Percentiles rank a stretch among this genome's conserved stretches.
phyloP scores from a whole-genome alignment of 768 basidiomycete species.

The Podaxis sp. region DNA sequence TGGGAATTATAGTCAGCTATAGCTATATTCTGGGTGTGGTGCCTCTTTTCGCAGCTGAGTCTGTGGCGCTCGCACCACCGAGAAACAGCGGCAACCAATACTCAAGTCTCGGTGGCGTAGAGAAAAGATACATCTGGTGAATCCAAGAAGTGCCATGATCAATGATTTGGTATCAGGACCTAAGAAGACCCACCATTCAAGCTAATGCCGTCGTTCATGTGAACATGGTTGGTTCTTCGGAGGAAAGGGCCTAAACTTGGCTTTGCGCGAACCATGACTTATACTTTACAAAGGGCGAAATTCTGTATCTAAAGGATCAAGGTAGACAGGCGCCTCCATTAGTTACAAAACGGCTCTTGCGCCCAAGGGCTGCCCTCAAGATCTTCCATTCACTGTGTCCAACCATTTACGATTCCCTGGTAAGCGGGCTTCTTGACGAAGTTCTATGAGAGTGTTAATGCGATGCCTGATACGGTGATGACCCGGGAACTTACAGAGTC shows the following conservation, averaged over 20 bases:
- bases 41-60: not conserved
- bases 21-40: not conserved
- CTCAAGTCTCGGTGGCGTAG: too few relatives aligned
- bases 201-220: too few relatives aligned
- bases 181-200: too few relatives aligned
- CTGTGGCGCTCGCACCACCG: not conserved
- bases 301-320: not conserved
- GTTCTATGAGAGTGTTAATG: conserved; percentile 10
- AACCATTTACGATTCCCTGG: conserved; percentile 17
- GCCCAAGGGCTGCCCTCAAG: not conserved
- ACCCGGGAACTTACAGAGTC: conserved; percentile 27
- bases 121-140: too few relatives aligned
- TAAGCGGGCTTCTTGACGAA: conserved; percentile 20
- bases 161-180: too few relatives aligned
- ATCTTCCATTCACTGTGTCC: not conserved
- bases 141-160: too few relatives aligned
- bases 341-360: not conserved
- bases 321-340: not conserved
- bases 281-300: too few relatives aligned
- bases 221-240: too few relatives aligned
- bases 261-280: too few relatives aligned
- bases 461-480: too few relatives aligned
- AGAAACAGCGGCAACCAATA: not conserved
- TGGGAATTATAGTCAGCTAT: not conserved
- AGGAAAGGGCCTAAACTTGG: too few relatives aligned